Conservation (phyloP, 805 yeast species). For the Candida hispaniensis region DNA sequence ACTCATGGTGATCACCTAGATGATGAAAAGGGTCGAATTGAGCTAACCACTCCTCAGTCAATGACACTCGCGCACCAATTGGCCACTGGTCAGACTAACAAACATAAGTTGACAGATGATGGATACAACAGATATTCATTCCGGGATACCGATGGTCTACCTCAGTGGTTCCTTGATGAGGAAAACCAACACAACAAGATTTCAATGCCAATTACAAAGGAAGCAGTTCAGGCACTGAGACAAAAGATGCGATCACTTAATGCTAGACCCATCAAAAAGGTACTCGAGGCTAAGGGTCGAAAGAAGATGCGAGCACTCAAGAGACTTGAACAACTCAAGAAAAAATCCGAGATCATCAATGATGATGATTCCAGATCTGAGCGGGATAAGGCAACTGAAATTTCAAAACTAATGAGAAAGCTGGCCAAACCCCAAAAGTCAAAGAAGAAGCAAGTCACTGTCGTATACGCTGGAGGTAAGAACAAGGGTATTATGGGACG, state of each 20-base stretch:
- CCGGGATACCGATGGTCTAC: constrained; percentile 81
- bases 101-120: constrained; percentile 79
- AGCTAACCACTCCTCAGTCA: constrained; percentile 85
- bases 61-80: constrained; percentile 97
- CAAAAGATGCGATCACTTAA: constrained; percentile 71
- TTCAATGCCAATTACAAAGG: constrained; percentile 88
- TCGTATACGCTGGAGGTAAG: constrained; percentile 77
- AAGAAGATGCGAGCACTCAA: constrained; percentile 87
- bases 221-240: constrained; percentile 68
- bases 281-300: constrained; percentile 94
- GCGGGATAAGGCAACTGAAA: constrained; percentile 89
- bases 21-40: constrained; percentile 42
- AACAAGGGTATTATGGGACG: constrained; percentile 86
- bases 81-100: constrained; percentile 78
- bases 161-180: constrained; percentile 96
- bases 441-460: constrained; percentile 69
- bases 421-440: constrained; percentile 60
- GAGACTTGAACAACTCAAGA: constrained; percentile 77
- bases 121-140: constrained; percentile 88
- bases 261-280: constrained; percentile 97
- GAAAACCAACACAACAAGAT: constrained; percentile 77
- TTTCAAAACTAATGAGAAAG: constrained; percentile 72
- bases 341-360: constrained; percentile 83
- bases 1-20: constrained; percentile 29
- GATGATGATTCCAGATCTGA: constrained; percentile 84